Evolutionary conservation across 2,329 filamentous ascomycete genomes (phyloP).

Genomic region (Scedosporium boydii): DNA sequence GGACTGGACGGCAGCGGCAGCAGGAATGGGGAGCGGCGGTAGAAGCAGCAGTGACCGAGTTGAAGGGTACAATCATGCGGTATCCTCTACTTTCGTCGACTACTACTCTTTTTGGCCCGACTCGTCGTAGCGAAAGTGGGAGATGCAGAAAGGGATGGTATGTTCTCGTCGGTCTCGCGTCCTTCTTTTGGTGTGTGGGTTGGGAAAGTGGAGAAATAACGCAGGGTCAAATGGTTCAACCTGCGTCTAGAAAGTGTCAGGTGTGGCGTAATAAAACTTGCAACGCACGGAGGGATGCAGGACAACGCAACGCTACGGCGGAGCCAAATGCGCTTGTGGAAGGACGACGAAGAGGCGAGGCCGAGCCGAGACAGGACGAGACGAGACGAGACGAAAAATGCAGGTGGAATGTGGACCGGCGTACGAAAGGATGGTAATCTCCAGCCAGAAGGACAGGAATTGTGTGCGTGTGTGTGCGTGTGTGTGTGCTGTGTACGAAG

Average conservation of each 20-base stretch:
- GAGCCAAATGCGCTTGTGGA: not conserved
- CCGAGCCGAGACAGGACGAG: not conserved
- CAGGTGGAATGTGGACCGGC: not conserved
- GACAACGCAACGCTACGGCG: not conserved
- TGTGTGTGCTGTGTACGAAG: not conserved
- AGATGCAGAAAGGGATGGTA: not conserved
- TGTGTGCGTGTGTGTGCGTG: not conserved
- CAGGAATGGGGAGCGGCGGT: not conserved
- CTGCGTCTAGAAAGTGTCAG: conserved; percentile 1
- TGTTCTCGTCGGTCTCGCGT: not conserved
- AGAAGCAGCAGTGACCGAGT: not conserved
- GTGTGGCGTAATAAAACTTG: conserved; percentile 1
- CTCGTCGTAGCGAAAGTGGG: not conserved
- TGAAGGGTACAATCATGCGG: not conserved
- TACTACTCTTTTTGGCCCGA: not conserved
- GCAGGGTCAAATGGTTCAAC: not conserved
- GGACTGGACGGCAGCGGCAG: not conserved
- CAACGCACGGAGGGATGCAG: not conserved
- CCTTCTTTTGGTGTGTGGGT: not conserved
- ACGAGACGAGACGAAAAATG: not conserved
- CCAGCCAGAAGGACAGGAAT: not conserved
- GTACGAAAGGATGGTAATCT: not conserved
- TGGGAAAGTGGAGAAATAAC: conserved; percentile 1
- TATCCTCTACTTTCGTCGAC: not conserved
- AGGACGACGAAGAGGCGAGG: not conserved